A percentile compares a stretch with the other conserved stretches of the same genome.
Evolutionary conservation across 768 basidiomycete species (phyloP).

Genomic region (Hemileccinum rubropunctum): DNA sequence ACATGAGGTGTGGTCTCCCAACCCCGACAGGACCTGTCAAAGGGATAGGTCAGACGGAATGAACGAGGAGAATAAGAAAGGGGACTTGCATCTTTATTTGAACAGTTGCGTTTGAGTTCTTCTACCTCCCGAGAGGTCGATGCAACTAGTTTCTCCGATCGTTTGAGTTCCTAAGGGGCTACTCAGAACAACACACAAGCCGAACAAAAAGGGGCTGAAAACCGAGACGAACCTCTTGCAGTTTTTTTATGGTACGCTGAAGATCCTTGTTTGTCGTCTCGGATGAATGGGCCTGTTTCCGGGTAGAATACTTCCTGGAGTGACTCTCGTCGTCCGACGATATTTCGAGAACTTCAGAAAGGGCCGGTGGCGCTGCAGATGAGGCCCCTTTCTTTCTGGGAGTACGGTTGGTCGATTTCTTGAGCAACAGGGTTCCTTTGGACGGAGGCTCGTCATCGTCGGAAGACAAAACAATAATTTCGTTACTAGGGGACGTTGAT

Average conservation of each 20-base stretch:
- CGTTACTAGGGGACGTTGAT: slow-evolving; percentile 15
- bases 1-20: slow-evolving; percentile 58
- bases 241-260: slow-evolving; percentile 39
- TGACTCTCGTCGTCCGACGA: slow-evolving; percentile 51
- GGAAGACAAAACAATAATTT: slow-evolving; percentile 35
- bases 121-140: slow-evolving; percentile 15
- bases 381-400: slow-evolving; percentile 22
- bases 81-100: slow-evolving; percentile 7
- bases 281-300: slow-evolving; percentile 19
- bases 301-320: slow-evolving; percentile 5
- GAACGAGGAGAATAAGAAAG: background rate
- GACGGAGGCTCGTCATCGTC: slow-evolving; percentile 27
- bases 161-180: slow-evolving; percentile 20
- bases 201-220: background rate
- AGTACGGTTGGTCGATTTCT: slow-evolving; percentile 5
- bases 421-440: slow-evolving; percentile 15
- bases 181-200: background rate
- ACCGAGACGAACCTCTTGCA: slow-evolving; percentile 40
- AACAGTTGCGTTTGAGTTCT: slow-evolving; percentile 19
- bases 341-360: slow-evolving; percentile 50
- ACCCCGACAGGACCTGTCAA: slow-evolving; percentile 37
- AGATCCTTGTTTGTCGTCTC: slow-evolving; percentile 21
- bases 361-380: slow-evolving; percentile 4
- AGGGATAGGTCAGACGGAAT: background rate
- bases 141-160: slow-evolving; percentile 4